phyloP scores from a whole-genome alignment of 768 basidiomycete species.

The Kwoniella newhampshirensis region DNA sequence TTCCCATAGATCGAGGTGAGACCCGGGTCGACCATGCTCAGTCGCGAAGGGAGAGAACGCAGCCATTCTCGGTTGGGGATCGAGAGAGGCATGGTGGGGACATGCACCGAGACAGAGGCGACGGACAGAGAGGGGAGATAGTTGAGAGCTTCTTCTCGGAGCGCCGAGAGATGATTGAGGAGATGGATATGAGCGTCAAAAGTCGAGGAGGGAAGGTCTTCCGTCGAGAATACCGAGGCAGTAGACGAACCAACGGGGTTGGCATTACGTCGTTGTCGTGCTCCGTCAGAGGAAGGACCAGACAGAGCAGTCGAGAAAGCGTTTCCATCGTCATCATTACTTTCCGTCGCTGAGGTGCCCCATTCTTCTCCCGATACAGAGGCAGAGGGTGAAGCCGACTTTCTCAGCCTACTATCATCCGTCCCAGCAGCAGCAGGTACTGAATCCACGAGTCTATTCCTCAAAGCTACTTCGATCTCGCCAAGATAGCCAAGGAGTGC shows the following conservation, averaged over 20 bases:
- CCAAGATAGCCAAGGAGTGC: constrained; percentile 49
- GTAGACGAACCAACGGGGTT: too few species aligned
- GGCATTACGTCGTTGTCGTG: not conserved
- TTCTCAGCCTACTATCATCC: constrained; percentile 11
- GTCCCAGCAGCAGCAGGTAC: not conserved
- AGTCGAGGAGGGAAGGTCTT: too few species aligned
- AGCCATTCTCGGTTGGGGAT: constrained; percentile 20
- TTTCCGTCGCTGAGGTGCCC: not conserved
- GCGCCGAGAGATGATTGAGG: constrained; percentile 32
- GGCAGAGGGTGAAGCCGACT: constrained; percentile 11
- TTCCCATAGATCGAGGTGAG: not conserved
- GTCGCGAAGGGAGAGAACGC: constrained; percentile 16
- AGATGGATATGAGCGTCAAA: constrained; percentile 10
- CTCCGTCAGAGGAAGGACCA: not conserved
- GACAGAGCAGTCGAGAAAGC: constrained; percentile 3
- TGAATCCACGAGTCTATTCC: constrained; percentile 26
- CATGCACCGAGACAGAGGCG: constrained; percentile 13
- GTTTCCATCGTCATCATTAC: constrained; percentile 5
- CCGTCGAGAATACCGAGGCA: too few species aligned
- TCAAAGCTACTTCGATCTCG: constrained; percentile 45
- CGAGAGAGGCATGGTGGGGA: constrained; percentile 12
- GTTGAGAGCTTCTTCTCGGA: constrained; percentile 37
- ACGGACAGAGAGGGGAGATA: constrained; percentile 28
- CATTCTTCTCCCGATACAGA: constrained; percentile 9
- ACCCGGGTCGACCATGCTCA: constrained; percentile 22